Base-by-base conservation (phyloP, 2,329 filamentous ascomycete species). In the Fusarium bactridioides region DNA sequence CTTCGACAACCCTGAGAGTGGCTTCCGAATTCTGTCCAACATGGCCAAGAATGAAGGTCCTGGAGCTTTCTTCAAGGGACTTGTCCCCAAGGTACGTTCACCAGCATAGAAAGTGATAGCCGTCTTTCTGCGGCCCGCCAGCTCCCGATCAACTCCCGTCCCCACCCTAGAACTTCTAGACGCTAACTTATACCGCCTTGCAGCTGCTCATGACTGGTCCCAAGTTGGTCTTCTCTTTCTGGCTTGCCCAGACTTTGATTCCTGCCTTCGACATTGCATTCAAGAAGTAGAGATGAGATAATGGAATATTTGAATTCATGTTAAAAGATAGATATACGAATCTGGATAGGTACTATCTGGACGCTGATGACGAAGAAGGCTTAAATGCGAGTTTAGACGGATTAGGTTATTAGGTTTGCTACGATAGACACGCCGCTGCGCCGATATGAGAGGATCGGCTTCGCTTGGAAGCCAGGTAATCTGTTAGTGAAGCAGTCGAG, bases 161-260 rank as follows among this genome's bases (percentile, higher is more conserved):
- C 45, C 74, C 70, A 74, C 71, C 56, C 38, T 37, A 40, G 40
- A 56, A 66, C 43, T 23, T 48, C 35, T 55, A 53, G 53, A 61
- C 58, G 43, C 62, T 70, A 74, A 73, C 53, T 73, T 76, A 68
- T 76, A 43, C 45, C 63, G 47, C 23, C 37, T 31, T 66, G 43
- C 64, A 91, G 92, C 90, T 99, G 74, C 89, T 99, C 79, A 99
- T 99, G 96, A 99, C 96, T 21, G 97, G 96, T 29, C 96, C 96
- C 72, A 99, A 99, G 89, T 89, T 99, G 69, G 96, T 98, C 72
- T 99, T 99, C 87, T 98, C 95, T 69, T 99, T 99, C 91, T 99
- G 96, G 96, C 90, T 99, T 80, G 96, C 96, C 64, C 96, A 99
- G 87, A 98, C 96, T 35, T 87, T 99, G 78, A 99, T 99, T 80